Evolutionary conservation across 2,329 filamentous ascomycete genomes (phyloP), one percentile per base, ranked within the genome.

Genomic region (Camptophora hylomeconis): DNA sequence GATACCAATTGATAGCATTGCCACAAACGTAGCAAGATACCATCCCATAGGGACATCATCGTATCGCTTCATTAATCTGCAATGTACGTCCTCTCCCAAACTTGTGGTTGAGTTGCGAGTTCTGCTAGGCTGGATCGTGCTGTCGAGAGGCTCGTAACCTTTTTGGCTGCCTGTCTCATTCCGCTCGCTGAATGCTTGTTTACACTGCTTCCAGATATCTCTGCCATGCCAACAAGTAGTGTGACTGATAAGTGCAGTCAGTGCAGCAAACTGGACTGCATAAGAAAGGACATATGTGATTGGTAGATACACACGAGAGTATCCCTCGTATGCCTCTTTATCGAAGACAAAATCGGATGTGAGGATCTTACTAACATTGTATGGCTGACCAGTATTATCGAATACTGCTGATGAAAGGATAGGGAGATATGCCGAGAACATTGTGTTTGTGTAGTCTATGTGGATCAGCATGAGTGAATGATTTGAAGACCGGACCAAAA

Each of bases 231-330:
- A 89, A 47, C 82, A 80, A 13, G 69, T 61, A 0, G 82, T 92
- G 48, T 92, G 82, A 1, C 80, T 82, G 11, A 92, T 58, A 8
- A 92, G 61, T 2, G 81, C 78, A 14, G 81, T 76, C 12, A 92
- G 61, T 2, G 78, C 80, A 8, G 83, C 83, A 49, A 92, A 92
- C 45, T 89, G 82, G 14, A 92, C 68, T 3, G 77, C 82, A 42
- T 92, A 92, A 47, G 80, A 86, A 21, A 92, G 63, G 12, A 86
- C 80, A 47, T 89, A 92, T 0, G 83, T 89, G 36, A 89, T 83
- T 2, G 83, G 81, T 6, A 92, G 57, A 41, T 86, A 92, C 1
- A 92, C 80, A 11, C 79, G 72, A 42, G 80, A 87, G 54, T 92
- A 92, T n/a, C 64, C 67, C 26, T 73, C 62, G 52, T 92, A 92